Evolutionary conservation across 2,329 filamentous ascomycete species (phyloP).

Genomic region (Penicillium griseofulvum): DNA sequence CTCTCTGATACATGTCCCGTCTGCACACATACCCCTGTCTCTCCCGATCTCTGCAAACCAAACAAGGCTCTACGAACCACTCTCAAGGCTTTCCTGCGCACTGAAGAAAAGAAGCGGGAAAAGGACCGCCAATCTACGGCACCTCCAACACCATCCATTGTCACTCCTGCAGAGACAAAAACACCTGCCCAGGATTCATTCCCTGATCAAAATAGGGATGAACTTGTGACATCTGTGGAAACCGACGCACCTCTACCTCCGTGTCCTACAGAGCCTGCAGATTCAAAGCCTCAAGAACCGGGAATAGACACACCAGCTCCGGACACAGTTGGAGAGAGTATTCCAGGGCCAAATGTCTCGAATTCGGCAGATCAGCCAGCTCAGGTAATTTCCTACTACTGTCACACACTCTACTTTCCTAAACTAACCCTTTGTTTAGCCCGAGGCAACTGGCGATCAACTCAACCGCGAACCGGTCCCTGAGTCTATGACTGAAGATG

Average conservation of each 20-base stretch:
- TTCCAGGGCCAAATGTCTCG: conserved; percentile 4
- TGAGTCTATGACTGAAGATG: conserved; percentile 13
- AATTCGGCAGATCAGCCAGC: conserved; percentile 1
- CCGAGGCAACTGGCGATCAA: conserved; percentile 12
- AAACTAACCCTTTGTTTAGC: conserved; percentile 11
- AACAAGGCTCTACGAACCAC: conserved; percentile 92
- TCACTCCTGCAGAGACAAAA: conserved; percentile 24
- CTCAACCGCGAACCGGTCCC: conserved; percentile 11
- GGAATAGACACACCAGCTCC: conserved; percentile 5
- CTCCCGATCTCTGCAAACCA: conserved; percentile 78
- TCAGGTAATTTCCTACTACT: conserved; percentile 18
- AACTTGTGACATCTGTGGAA: conserved; percentile 10
- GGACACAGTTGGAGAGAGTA: conserved; percentile 8
- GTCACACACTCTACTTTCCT: background rate
- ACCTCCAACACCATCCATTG: conserved; percentile 29
- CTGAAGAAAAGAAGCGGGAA: conserved; percentile 84
- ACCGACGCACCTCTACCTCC: conserved; percentile 4
- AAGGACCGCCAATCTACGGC: conserved; percentile 50
- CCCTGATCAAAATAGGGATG: conserved; percentile 19
- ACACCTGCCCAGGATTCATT: conserved; percentile 15
- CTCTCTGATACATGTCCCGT: conserved; percentile 81
- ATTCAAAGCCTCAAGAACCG: conserved; percentile 13
- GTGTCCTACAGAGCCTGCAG: conserved; percentile 6
- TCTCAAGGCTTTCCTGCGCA: conserved; percentile 85
- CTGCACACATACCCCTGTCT: conserved; percentile 87